Evolutionary conservation across 2,329 filamentous ascomycete genomes (phyloP), one percentile per base, ranked within the genome.

Genomic region (Rhexocercosporidium sp.): DNA sequence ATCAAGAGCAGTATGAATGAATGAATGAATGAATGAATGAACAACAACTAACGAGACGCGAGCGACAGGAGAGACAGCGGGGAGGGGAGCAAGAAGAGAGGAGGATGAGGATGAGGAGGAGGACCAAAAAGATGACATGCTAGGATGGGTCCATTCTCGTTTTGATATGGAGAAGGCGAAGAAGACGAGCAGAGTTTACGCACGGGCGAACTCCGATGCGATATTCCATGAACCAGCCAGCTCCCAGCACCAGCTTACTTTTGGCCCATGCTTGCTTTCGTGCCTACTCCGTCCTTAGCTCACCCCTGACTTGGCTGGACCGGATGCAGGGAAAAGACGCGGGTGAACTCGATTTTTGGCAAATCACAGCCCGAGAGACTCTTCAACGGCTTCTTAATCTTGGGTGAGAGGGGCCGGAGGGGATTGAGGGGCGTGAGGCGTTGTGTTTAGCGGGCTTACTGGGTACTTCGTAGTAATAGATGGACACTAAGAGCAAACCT

Each of bases 81-180:
- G 31, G 54, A 57, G 54, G 27, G 54, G n/a, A 53, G 12, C 9
- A n/a, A 41, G 54, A 4, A 57, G 54, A 56, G 53, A 39, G 39
- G 29, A 56, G 31, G 31, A 56, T 16, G 27, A 53, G 25, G 37
- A 31, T 41, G 20, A 25, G 20, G 8, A 25, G 44, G n/a, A 47
- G 53, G 53, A 37, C 7, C 11, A 56, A 34, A 37, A 56, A 37
- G 18, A 56, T 20, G 53, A 37, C 53, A 56, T 34, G 53, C 53
- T 44, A 56, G 53, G 53, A 34, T 37, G 18, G 54, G 34, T 14
- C 54, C 29, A 31, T 56, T 29, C 44, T n/a, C 44, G 5, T 56
- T 18, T 56, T 56, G 31, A 27, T 39, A 39, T 56, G 53, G 29
- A 37, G 51, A 54, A 7, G 20, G 12, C 3, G 53, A 11, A 18